Percentiles rank a stretch among this genome's conserved stretches.
Conservation (phyloP, 2,329 filamentous ascomycete genomes). For the Aspergillus sojae region DNA sequence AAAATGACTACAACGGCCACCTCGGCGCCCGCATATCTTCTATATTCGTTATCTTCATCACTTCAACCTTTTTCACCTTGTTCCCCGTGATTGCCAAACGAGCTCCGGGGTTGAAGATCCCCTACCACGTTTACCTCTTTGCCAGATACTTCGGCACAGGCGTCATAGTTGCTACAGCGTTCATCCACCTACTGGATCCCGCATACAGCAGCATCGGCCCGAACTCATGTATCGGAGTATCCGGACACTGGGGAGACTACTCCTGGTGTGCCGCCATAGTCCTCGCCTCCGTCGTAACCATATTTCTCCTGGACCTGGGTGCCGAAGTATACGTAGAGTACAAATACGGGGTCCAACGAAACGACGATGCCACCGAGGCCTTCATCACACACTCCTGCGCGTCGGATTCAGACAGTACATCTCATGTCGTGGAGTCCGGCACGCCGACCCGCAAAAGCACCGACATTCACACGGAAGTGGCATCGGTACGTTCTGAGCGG, state of each 20-base stretch:
- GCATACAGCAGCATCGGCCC: conserved; percentile 50
- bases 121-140: conserved; percentile 50
- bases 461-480: not conserved
- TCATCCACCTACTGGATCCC: conserved; percentile 52
- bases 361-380: conserved; percentile 16
- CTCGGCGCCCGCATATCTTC: conserved; percentile 48
- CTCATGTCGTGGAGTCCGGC: not conserved
- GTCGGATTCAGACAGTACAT: not conserved
- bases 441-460: not conserved
- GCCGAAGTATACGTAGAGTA: conserved; percentile 55
- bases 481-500: conserved; percentile 23
- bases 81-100: conserved; percentile 53
- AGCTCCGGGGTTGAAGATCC: conserved; percentile 40
- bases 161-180: conserved; percentile 52
- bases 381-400: conserved; percentile 19
- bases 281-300: conserved; percentile 50
- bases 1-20: conserved; percentile 59
- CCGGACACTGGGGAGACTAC: conserved; percentile 55
- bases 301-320: conserved; percentile 56
- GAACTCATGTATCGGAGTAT: conserved; percentile 56
- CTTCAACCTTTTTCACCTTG: conserved; percentile 46
- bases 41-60: conserved; percentile 49
- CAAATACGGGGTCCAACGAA: conserved; percentile 46
- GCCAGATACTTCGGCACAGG: conserved; percentile 52
- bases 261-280: conserved; percentile 58